A percentile compares a stretch with the other conserved stretches of the same genome.
Evolutionary conservation across 768 basidiomycete genomes (phyloP).

Genomic region (Collybiopsis confluens): DNA sequence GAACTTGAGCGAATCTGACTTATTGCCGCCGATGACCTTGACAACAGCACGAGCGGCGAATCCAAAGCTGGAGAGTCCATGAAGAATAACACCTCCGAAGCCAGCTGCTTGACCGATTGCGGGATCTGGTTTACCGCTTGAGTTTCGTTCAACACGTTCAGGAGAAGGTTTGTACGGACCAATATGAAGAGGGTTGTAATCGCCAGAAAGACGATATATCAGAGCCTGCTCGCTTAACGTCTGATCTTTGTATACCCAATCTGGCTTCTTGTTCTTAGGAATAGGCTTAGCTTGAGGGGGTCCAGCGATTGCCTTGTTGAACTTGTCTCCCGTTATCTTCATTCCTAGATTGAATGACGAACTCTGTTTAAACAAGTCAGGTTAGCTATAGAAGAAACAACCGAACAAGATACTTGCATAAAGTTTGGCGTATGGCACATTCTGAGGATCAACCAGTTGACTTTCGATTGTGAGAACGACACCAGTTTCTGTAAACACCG

Average conservation of each 20-base stretch:
- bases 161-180: constrained; percentile 33
- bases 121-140: constrained; percentile 49
- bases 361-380: constrained; percentile 31
- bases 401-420: constrained; percentile 35
- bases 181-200: constrained; percentile 77
- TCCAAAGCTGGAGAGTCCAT: constrained; percentile 79
- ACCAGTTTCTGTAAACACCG: constrained; percentile 42
- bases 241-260: constrained; percentile 58
- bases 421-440: constrained; percentile 56
- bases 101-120: constrained; percentile 65
- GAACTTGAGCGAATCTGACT: constrained; percentile 57
- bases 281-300: constrained; percentile 58
- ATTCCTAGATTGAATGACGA: constrained; percentile 70
- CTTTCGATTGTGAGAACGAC: constrained; percentile 67
- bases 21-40: constrained; percentile 53
- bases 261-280: constrained; percentile 56
- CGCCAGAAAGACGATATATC: constrained; percentile 70
- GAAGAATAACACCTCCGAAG: constrained; percentile 82
- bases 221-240: constrained; percentile 65
- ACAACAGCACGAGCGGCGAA: constrained; percentile 78
- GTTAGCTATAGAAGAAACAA: neutral
- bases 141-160: neutral
- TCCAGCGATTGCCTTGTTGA: constrained; percentile 55
- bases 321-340: constrained; percentile 59
- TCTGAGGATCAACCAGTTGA: constrained; percentile 57